These are phyloP conservation scores for Ustilago tritici DNA, from an alignment of 1,284 basidiomycete genomes.

Conservation along the genomic window DNA sequence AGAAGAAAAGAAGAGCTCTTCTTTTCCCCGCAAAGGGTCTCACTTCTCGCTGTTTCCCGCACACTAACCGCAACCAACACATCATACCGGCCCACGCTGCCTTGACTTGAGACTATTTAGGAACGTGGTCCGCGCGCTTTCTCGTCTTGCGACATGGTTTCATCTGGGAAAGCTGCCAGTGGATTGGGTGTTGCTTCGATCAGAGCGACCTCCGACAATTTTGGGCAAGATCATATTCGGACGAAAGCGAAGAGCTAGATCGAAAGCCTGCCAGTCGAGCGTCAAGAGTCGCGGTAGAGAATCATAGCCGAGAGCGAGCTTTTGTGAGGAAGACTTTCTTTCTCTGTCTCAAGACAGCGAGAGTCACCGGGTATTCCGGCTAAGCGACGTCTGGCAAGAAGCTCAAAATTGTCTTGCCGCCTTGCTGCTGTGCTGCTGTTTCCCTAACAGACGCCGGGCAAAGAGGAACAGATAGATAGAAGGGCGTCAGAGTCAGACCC, in stretches of 20 bases:
- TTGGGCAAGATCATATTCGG: no score
- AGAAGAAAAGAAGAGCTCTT: neutral
- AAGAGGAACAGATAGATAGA: neutral
- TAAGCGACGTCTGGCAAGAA: constrained; percentile 15
- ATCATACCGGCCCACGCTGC: no score
- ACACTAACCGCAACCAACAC: neutral
- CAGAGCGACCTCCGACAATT: no score
- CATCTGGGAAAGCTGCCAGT: no score
- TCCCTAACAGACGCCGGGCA: neutral
- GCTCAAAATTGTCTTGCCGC: neutral
- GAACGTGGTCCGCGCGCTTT: constrained; percentile 15
- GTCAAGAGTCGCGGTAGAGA: neutral
- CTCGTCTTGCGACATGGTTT: neutral
- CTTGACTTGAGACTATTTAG: neutral
- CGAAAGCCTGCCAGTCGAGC: no score
- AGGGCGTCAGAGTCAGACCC: constrained; percentile 4
- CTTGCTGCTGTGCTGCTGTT: neutral
- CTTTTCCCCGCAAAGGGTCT: constrained; percentile 27
- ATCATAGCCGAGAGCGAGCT: neutral
- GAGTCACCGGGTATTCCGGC: constrained; percentile 41
- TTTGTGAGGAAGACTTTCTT: neutral
- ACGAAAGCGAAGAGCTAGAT: no score
- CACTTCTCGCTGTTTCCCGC: neutral
- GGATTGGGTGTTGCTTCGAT: no score
- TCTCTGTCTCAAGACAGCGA: neutral